These are phyloP conservation scores for Plasmodium ovale DNA, from an alignment of 169 alveolate genomes.

Conservation along the genomic window DNA sequence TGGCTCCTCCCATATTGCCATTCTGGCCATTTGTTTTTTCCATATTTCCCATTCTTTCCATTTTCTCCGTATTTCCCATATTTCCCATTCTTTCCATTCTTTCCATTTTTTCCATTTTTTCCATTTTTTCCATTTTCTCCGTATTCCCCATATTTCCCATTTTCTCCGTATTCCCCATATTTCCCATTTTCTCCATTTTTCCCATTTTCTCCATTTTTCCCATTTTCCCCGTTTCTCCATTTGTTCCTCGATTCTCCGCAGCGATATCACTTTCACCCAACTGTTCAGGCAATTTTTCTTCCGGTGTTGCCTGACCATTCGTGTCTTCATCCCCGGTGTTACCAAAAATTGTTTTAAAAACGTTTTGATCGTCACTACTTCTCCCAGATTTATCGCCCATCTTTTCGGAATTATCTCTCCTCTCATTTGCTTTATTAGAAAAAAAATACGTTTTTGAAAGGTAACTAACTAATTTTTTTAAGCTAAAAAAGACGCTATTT, in stretches of 20 bases:
- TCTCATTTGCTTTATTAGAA: background rate
- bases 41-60: background rate
- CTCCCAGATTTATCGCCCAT: background rate
- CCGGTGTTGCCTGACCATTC: background rate
- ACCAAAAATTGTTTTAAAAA: slow-evolving; percentile 48
- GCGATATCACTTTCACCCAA: background rate
- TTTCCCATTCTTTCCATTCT: background rate
- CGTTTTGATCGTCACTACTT: background rate
- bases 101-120: background rate
- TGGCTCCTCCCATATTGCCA: no score
- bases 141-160: background rate
- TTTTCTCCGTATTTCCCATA: background rate
- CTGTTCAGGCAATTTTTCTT: background rate
- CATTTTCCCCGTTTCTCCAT: background rate
- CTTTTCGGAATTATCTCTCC: background rate
- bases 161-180: background rate
- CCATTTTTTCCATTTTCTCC: background rate
- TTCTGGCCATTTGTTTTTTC: background rate
- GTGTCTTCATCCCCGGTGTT: background rate
- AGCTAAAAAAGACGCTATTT: slow-evolving; percentile 2
- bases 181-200: background rate
- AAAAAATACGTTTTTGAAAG: slow-evolving; percentile 13
- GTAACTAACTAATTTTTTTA: slow-evolving; percentile 17
- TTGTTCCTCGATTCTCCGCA: no score
- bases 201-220: background rate